A percentile compares a stretch with the other conserved stretches of the same genome.
Evolutionary conservation across 805 yeast species (phyloP).

Genomic region (Kodamaea leandrae): DNA sequence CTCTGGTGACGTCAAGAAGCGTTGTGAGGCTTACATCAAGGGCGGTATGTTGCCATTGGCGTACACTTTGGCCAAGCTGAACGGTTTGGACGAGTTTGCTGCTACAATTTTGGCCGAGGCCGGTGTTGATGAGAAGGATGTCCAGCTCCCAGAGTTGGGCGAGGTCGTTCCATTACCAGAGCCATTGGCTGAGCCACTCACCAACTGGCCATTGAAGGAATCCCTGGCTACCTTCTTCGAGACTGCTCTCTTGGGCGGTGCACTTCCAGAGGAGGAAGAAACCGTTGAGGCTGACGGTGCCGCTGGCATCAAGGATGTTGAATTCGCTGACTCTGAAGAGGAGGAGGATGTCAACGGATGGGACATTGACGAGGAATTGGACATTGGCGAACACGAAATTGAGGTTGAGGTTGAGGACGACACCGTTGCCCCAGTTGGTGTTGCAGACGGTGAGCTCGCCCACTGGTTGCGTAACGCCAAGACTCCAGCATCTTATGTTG

Average conservation of each 20-base stretch:
- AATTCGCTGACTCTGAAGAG: constrained; percentile 23
- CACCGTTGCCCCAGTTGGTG: constrained; percentile 5
- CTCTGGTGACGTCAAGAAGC: constrained; percentile 68
- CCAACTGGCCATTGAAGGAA: constrained; percentile 81
- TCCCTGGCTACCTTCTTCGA: constrained; percentile 79
- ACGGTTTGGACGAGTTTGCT: constrained; percentile 76
- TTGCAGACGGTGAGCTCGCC: constrained; percentile 58
- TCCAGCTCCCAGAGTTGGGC: constrained; percentile 59
- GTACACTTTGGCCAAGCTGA: constrained; percentile 85
- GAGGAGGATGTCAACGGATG: constrained; percentile 53
- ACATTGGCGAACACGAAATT: constrained; percentile 52
- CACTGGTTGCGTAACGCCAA: constrained; percentile 87
- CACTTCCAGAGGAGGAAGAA: constrained; percentile 50
- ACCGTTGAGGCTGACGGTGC: constrained; percentile 3
- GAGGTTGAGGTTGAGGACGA: constrained; percentile 15
- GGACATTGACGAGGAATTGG: constrained; percentile 79
- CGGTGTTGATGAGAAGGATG: constrained; percentile 59
- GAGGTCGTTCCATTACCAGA: constrained; percentile 43
- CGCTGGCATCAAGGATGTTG: constrained; percentile 18
- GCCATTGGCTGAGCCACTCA: constrained; percentile 44
- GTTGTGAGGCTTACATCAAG: constrained; percentile 69
- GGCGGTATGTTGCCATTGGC: constrained; percentile 87
- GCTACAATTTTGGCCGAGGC: constrained; percentile 67
- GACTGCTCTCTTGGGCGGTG: constrained; percentile 70
- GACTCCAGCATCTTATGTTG: constrained; percentile 87